Base-by-base conservation (phyloP, 139 green algal species). In the Nannochloris sp. region DNA sequence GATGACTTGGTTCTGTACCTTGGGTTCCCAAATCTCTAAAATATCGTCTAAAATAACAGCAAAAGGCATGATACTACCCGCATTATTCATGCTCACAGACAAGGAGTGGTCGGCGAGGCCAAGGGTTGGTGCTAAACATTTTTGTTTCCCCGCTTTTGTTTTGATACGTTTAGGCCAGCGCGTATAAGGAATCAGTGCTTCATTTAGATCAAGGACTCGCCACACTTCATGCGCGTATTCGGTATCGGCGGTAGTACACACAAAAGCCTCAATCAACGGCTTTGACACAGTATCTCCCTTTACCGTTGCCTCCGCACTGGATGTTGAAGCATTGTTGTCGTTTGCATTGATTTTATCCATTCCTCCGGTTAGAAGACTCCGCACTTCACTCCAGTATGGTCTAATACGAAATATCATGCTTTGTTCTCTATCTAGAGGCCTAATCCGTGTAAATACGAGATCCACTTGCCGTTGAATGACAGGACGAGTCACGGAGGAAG, bases 201-300 rank as follows among this genome's bases (percentile, higher is more conserved):
- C 67, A 5, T 60, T 44, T 0, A 61, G 60, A 77, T 96, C 89
- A 70, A 96, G 73, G 54, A 93, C 65, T 25, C 89, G 77, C 87
- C 85, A 94, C 1, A 85, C 88, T 60, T 96, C 88, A 36, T 90
- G 67, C 4, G 89, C 89, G 69, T 96, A 96, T 25, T 77, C 70
- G 9, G 77, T 75, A 68, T 92, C 84, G 1, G 88, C 89, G 12
- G 59, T 53, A 0, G 89, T 96, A 75, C 87, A 94, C 19, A 96
- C 83, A 56, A 84, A 94, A 23, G 89, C 80, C 30, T 92, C 83
- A 56, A 85, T 91, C 38, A 79, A 58, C 39, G 57, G 48, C 60
- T 60, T 54, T 10, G 29, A 7, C n/a, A 74, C 71, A 15, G 53
- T 15, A 45, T 84, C 71, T n/a, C 74, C 83, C 3, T 58, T 34